Evolutionary conservation across 148 eudicot species (phyloP).

Genomic region (Gaultheria prostrata): DNA sequence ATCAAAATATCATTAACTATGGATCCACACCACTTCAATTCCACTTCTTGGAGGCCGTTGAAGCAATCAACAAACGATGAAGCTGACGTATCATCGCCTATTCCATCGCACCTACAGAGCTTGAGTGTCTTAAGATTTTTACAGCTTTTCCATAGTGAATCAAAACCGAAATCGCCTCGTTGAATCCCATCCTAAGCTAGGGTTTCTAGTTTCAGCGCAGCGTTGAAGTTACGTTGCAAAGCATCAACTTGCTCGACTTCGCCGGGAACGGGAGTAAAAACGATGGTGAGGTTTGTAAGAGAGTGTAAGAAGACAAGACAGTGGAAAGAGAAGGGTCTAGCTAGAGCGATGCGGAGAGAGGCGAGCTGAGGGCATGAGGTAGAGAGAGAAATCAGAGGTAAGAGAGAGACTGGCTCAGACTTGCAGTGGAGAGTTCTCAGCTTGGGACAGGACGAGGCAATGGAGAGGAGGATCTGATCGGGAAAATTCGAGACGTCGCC

Average conservation of each 20-base stretch:
- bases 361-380: constrained; percentile 20
- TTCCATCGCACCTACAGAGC: constrained; percentile 47
- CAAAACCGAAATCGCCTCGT: constrained; percentile 35
- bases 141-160: constrained; percentile 51
- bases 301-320: background rate
- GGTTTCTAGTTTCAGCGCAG: constrained; percentile 30
- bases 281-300: background rate
- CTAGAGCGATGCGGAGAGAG: background rate
- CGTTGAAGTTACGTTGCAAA: background rate
- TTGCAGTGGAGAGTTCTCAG: constrained; percentile 22
- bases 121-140: constrained; percentile 33
- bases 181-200: constrained; percentile 36
- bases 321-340: background rate
- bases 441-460: constrained; percentile 31
- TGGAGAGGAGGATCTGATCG: constrained; percentile 20
- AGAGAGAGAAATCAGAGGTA: constrained; percentile 30
- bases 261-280: constrained; percentile 10
- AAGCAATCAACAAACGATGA: constrained; percentile 26
- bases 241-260: background rate
- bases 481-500: background rate
- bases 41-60: constrained; percentile 38
- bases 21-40: constrained; percentile 47
- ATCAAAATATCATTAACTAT: constrained; percentile 36
- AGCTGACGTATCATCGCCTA: constrained; percentile 43
- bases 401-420: constrained; percentile 31